Base-by-base conservation (phyloP, 139 green algal species). In the Auxenochlorella protothecoides region DNA sequence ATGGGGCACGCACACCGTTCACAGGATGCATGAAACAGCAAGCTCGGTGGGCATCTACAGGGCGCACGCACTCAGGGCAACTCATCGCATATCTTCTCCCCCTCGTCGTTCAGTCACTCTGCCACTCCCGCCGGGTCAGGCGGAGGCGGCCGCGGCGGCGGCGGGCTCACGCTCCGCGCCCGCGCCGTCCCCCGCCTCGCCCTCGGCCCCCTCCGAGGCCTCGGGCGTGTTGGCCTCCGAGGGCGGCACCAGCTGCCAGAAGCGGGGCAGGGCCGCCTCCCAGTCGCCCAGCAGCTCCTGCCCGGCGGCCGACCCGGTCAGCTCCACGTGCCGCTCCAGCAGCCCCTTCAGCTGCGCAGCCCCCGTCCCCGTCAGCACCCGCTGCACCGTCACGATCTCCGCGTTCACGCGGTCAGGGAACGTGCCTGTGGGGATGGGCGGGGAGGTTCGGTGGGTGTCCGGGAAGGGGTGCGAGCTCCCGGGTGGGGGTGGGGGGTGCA, bases 241-340 rank as follows among this genome's bases (percentile, higher is more conserved):
- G 44, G 95, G 95, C 16, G 95, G 95, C 73, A 98, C 94, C 70
- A 98, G 79, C 85, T 98, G 93, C 92, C 92, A 98, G 90, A 99
- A 98, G 77, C 91, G 89, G 60, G 67, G 53, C 77, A 94, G 66
- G 4, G 73, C 68, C 2, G 65, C 71, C n/a, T 81, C 78, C 92
- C 93, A 99, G 80, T 93, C 82, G 71, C 64, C 71, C 53, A 62
- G 53, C 67, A 65, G 8, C 4, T 68, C 64, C 76, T 89, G 79
- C 16, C 71, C 93, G 80, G 87, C 91, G 5, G 70, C 56, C 7
- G 81, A 92, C 69, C 87, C 90, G 16, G 95, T 97, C 75, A 85
- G 83, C 51, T 89, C 89, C 6, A 89, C 86, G 65, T 97, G 92
- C 16, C 78, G 74, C 79, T 88, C 65, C 54, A 99, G 86, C 8